These are phyloP conservation scores for Plectosphaerella plurivora DNA, from an alignment of 2,329 filamentous ascomycete species.

Conservation along the genomic window DNA sequence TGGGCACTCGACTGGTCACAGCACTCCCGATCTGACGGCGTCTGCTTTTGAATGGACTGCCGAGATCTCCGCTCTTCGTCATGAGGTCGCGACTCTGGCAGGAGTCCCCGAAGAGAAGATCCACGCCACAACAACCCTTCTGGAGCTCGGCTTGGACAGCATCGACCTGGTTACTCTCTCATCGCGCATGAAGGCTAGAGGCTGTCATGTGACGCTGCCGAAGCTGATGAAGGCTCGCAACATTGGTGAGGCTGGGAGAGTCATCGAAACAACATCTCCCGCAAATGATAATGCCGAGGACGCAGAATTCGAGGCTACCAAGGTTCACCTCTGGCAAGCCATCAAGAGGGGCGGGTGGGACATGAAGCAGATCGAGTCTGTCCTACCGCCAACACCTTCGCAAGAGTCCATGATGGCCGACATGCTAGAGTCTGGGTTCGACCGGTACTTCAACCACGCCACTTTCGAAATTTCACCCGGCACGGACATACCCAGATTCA, in stretches of 20 bases:
- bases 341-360: constrained; percentile 27
- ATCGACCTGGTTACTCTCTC: constrained; percentile 87
- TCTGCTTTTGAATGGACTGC: constrained; percentile 53
- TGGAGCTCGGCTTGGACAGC: constrained; percentile 84
- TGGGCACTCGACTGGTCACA: neutral
- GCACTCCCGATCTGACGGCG: neutral
- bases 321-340: constrained; percentile 29
- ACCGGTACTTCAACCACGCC: constrained; percentile 83
- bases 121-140: constrained; percentile 58
- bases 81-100: constrained; percentile 61
- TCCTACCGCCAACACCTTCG: constrained; percentile 74
- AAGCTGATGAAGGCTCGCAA: constrained; percentile 70
- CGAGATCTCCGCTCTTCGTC: constrained; percentile 47
- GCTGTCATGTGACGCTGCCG: constrained; percentile 63
- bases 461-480: constrained; percentile 55
- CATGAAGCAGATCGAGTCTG: constrained; percentile 42
- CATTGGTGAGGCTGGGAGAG: constrained; percentile 33
- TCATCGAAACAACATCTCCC: neutral
- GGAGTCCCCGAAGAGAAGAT: constrained; percentile 47
- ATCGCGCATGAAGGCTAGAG: constrained; percentile 59
- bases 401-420: constrained; percentile 84
- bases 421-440: constrained; percentile 71
- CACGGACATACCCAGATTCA: constrained; percentile 53
- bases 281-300: neutral
- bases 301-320: constrained; percentile 13